Base-by-base conservation (phyloP, 148 eudicot species). In the Suaeda aralocaspica region DNA sequence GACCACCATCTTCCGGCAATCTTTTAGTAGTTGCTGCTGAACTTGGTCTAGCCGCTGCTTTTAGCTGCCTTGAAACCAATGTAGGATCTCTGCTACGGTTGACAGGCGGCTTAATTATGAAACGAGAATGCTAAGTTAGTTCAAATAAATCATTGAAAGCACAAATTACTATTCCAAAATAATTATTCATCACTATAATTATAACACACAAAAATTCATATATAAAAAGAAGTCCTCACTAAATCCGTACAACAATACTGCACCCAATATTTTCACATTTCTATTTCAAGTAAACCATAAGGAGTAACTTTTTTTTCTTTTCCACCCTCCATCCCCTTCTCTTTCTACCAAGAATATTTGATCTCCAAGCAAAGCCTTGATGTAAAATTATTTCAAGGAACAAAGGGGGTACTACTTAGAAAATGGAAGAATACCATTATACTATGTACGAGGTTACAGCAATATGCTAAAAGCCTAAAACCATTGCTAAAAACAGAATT, bases 1-100 rank as follows among this genome's bases (percentile, higher is more conserved):
- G 87, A 59, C 79, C 74, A 57, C 76, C 76, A 65, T 73, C 71
- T 58, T 82, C 41, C 55, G 92, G 77, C 51, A 82, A 83, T 51
- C 86, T 85, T 81, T 85, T 89, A 61, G 39, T 68, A 76, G 85
- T 60, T 64, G 78, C 62, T 33, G 45, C 64, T 29, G 78, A 62
- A 33, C 73, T 77, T 42, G 81, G 60, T 68, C 77, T 81, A 44
- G 64, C 77, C 30, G 76, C 75, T 34, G 76, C 72, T 50, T 80
- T 83, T 50, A 82, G 82, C 72, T 77, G 75, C 79, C 75, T 86
- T 31, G 77, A 77, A 72, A 77, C 66, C 46, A 75, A 36, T 71
- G 84, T 75, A 51, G 78, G 70, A 41, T 80, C 83, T 72, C 76
- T 80, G 60, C 36, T 78, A 75, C 70, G 50, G 50, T 42, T 81